A percentile compares a stretch with the other conserved stretches of the same genome.
Evolutionary conservation across 768 basidiomycete genomes (phyloP).

Genomic region (Neoboletus brunneissimus): DNA sequence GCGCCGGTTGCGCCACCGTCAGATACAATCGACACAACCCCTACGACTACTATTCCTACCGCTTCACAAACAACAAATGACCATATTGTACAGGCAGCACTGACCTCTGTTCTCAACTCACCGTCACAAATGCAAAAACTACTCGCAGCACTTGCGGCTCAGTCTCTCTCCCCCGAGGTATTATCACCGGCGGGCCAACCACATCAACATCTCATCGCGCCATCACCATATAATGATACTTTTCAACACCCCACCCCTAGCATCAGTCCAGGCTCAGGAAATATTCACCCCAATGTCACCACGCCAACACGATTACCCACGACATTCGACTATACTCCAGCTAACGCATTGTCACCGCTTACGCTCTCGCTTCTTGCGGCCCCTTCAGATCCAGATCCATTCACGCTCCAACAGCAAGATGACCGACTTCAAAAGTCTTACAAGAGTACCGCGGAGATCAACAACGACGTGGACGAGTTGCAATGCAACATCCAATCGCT

Average conservation of each 20-base stretch:
- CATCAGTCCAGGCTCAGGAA: not conserved
- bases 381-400: slow-evolving; percentile 31
- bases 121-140: slow-evolving; percentile 60
- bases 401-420: slow-evolving; percentile 36
- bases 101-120: slow-evolving; percentile 49
- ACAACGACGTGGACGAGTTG: slow-evolving; percentile 68
- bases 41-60: slow-evolving; percentile 10
- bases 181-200: slow-evolving; percentile 18
- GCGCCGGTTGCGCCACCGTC: slow-evolving; percentile 11
- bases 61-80: slow-evolving; percentile 36
- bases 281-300: slow-evolving; percentile 3
- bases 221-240: slow-evolving; percentile 26
- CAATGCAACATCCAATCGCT: slow-evolving; percentile 67
- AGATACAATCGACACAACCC: slow-evolving; percentile 10
- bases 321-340: slow-evolving; percentile 22
- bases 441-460: slow-evolving; percentile 60
- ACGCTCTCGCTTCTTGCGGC: slow-evolving; percentile 23
- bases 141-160: slow-evolving; percentile 41
- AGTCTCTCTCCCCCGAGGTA: slow-evolving; percentile 23
- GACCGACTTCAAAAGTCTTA: slow-evolving; percentile 55
- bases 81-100: slow-evolving; percentile 45
- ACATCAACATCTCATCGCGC: slow-evolving; percentile 27
- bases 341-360: slow-evolving; percentile 24
- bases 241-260: slow-evolving; percentile 6
- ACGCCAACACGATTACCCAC: slow-evolving; percentile 15